Evolutionary conservation across 345 rosid genomes (phyloP).

Genomic region (Raphanus raphanistrum): DNA sequence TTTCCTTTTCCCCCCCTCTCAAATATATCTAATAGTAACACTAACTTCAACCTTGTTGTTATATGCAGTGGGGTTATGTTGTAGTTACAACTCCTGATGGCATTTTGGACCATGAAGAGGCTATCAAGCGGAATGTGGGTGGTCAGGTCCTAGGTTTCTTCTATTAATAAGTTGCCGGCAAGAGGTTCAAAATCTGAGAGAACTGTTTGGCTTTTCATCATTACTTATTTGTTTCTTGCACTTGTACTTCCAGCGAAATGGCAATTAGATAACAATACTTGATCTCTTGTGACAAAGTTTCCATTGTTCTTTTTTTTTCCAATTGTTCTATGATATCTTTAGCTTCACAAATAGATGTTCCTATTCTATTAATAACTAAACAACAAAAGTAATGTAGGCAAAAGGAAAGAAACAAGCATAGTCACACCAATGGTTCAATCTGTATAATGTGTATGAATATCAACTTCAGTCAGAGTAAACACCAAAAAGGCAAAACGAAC

Average conservation of each 20-base stretch:
- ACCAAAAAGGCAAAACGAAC: conserved; percentile 16
- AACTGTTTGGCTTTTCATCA: conserved; percentile 1
- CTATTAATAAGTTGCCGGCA: conserved; percentile 38
- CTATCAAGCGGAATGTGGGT: conserved; percentile 69
- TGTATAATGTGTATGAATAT: conserved; percentile 15
- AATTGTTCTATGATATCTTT: conserved; percentile 6
- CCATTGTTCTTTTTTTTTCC: conserved; percentile 15
- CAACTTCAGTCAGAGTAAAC: conserved; percentile 6
- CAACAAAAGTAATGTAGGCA: not conserved
- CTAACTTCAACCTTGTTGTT: not conserved
- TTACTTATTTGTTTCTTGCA: conserved; percentile 26
- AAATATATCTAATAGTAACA: not conserved
- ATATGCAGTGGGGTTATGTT: conserved; percentile 86
- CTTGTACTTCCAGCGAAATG: conserved; percentile 1
- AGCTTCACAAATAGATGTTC: not conserved
- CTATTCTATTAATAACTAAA: not conserved
- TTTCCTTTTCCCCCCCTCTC: not conserved
- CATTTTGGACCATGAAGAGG: conserved; percentile 94
- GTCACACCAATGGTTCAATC: conserved; percentile 14
- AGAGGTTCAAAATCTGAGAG: not conserved
- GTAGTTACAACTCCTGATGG: conserved; percentile 91
- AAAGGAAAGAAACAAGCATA: conserved; percentile 14
- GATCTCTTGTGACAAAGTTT: not conserved
- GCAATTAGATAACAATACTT: not conserved
- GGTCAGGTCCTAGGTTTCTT: conserved; percentile 95